Evolutionary conservation across 176 grass and related monocot genomes (phyloP).

Genomic region (Eremochloa ophiuroides): DNA sequence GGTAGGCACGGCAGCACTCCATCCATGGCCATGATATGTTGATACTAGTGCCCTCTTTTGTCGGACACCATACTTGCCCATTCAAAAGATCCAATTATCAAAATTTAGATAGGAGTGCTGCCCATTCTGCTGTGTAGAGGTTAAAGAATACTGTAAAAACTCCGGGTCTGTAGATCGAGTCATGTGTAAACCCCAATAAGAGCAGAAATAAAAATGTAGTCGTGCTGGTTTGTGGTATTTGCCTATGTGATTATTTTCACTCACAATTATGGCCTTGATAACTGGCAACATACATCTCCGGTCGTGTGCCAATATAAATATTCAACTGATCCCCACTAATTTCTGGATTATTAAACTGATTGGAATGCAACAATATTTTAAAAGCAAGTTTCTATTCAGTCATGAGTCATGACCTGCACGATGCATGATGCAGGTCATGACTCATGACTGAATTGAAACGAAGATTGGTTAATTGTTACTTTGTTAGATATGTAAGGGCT

Average conservation of each 20-base stretch:
- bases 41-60: not conserved
- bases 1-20: not conserved
- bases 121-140: not conserved
- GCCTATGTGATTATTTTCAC: not conserved
- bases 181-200: conserved; percentile 10
- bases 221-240: not conserved
- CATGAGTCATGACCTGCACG: too few relatives aligned
- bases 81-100: not conserved
- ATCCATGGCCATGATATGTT: not conserved
- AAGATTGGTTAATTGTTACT: too few relatives aligned
- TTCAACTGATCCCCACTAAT: too few relatives aligned
- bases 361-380: not conserved
- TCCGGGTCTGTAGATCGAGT: not conserved
- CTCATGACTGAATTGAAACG: too few relatives aligned
- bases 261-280: not conserved
- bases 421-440: too few relatives aligned
- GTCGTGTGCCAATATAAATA: not conserved
- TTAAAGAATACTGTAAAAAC: not conserved
- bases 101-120: not conserved
- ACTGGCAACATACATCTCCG: not conserved
- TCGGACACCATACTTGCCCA: not conserved
- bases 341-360: not conserved
- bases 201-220: not conserved
- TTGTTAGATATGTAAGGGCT: too few relatives aligned
- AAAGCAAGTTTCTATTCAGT: not conserved